Conservation (phyloP, 208 protist genomes). For the Trypanosoma rangeli region DNA sequence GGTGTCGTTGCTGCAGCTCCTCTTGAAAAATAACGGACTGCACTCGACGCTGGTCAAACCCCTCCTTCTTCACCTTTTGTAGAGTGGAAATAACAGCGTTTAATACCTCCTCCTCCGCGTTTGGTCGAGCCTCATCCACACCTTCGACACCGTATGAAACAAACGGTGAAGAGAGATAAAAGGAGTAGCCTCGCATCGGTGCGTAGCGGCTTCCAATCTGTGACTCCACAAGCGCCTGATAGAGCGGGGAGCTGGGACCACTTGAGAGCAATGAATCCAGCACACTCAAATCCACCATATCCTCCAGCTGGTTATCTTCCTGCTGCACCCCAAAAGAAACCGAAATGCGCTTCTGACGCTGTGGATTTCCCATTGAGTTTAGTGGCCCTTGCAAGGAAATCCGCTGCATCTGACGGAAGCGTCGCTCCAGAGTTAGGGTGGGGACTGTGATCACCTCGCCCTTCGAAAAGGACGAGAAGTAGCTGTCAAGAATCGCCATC, state of each 20-base stretch:
- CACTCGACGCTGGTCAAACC: conserved; percentile 83
- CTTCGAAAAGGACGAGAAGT: conserved; percentile 56
- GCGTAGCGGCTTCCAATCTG: conserved; percentile 85
- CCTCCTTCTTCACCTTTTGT: conserved; percentile 54
- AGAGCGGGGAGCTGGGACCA: conserved; percentile 87
- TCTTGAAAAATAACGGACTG: conserved; percentile 88
- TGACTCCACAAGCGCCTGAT: conserved; percentile 87
- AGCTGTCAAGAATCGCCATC: conserved; percentile 70
- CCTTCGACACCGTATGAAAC: conserved; percentile 90
- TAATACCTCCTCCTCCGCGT: conserved; percentile 66
- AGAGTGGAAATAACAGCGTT: conserved; percentile 59
- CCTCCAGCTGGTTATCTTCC: conserved; percentile 60
- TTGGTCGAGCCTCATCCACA: conserved; percentile 64
- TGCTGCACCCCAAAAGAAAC: conserved; percentile 75
- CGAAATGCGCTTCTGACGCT: conserved; percentile 79
- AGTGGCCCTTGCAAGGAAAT: conserved; percentile 73
- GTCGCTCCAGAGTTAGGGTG: conserved; percentile 46
- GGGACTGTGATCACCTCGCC: conserved; percentile 49
- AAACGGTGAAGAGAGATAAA: conserved; percentile 80
- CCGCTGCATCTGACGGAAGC: conserved; percentile 45
- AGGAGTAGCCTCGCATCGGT: conserved; percentile 82
- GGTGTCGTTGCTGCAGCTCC: conserved; percentile 88
- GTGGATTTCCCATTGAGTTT: conserved; percentile 77
- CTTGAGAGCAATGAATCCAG: conserved; percentile 81
- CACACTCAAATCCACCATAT: conserved; percentile 80